phyloP scores from a whole-genome alignment of 495 filamentous ascomycete species.

The Penicillium silybi region DNA sequence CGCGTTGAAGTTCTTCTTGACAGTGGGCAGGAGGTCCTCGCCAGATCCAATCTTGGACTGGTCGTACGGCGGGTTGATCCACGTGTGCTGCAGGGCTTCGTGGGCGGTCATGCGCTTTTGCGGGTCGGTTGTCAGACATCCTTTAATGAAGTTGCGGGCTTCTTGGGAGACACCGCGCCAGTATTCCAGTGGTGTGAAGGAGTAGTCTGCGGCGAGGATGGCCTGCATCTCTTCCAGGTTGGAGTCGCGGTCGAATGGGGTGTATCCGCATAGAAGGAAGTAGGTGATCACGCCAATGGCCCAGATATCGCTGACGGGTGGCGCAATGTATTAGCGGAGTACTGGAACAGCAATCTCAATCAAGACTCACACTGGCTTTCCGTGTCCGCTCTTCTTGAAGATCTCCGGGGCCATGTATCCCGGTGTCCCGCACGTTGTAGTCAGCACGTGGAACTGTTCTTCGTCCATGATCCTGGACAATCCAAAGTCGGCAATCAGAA shows the following conservation, averaged over 20 bases:
- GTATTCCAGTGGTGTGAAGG: slow-evolving; percentile 92
- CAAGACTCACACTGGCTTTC: slow-evolving; percentile 66
- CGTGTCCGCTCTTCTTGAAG: slow-evolving; percentile 74
- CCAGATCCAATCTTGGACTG: slow-evolving; percentile 39
- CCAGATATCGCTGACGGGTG: slow-evolving; percentile 60
- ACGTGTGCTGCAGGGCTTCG: slow-evolving; percentile 83
- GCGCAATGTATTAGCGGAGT: background rate
- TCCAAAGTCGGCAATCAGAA: slow-evolving; percentile 97
- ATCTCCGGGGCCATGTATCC: slow-evolving; percentile 93
- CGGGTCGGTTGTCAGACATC: slow-evolving; percentile 87
- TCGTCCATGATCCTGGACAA: slow-evolving; percentile 97
- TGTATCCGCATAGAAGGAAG: slow-evolving; percentile 97
- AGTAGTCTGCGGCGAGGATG: slow-evolving; percentile 93
- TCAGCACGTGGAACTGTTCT: slow-evolving; percentile 96
- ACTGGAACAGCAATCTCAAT: background rate
- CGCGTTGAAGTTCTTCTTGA: slow-evolving; percentile 99
- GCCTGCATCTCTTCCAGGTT: slow-evolving; percentile 99
- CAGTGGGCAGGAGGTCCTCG: slow-evolving; percentile 79
- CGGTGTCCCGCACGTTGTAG: slow-evolving; percentile 94
- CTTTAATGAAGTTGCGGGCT: slow-evolving; percentile 85
- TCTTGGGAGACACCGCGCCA: slow-evolving; percentile 87
- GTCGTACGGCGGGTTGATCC: slow-evolving; percentile 63
- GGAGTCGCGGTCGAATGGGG: slow-evolving; percentile 94
- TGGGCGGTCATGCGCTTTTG: slow-evolving; percentile 87
- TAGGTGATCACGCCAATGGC: slow-evolving; percentile 85